Base-by-base conservation (phyloP, 208 protist species). In the Herpetomonas tarakana region DNA sequence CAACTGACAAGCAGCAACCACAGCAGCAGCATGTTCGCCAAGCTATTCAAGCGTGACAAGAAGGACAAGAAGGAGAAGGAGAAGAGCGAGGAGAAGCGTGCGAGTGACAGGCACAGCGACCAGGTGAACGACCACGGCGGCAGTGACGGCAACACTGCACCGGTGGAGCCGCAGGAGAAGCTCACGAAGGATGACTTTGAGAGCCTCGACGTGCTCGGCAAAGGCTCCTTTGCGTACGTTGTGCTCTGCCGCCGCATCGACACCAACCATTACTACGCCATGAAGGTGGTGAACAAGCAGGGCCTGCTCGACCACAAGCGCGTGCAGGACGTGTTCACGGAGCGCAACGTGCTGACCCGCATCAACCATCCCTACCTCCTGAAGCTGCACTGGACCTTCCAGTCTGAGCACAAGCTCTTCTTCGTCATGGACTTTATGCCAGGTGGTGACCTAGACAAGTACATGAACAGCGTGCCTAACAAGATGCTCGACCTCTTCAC, bases 391-490 rank as follows among this genome's bases (percentile, higher is more conserved):
- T 98, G 90, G 78, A 95, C 97, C 16, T 99, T 99, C 76, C 96
- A 99, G 81, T 98, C 92, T 3, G 87, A 96, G 68, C 85, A 95
- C 60, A 94, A 97, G 71, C 68, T 98, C 2, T 98, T 96, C 72
- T 89, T 99, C 46, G 88, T 98, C 7, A 88, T 98, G 78, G 92
- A 98, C 64, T 98, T 96, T 62, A 90, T 98, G 72, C 90, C 95
- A 29, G 96, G 96, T n/a, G 91, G 91, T 29, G 90, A 97, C 56
- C 65, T 97, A 52, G 83, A 95, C 67, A 93, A 93, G 70, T 93
- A 97, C 74, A 92, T 98, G 80, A 96, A 97, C 59, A 66, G 77
- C 21, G 59, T 84, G 53, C 80, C 82, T 27, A 84, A 83, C 47
- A 95, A 97, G 58, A 69, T 88, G 61, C 81, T 98, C 25, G 81